These are phyloP conservation scores for Wickerhamomyces mucosus DNA, from an alignment of 805 yeast genomes.

Conservation along the genomic window DNA sequence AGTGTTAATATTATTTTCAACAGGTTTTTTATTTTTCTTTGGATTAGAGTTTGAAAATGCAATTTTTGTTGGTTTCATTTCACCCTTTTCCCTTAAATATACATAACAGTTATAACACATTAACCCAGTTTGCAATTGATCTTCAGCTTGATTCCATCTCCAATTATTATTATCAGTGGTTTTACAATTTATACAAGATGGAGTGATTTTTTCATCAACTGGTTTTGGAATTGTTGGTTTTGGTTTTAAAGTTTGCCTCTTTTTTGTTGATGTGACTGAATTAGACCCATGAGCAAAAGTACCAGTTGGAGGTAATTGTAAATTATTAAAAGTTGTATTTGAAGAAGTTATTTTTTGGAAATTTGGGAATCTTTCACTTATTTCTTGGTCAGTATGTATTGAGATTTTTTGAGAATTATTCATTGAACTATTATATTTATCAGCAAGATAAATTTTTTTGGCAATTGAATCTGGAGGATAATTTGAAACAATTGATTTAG, in stretches of 20 bases:
- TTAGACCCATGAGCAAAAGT: background rate
- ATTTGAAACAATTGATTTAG: slow-evolving; percentile 11
- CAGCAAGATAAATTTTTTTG: slow-evolving; percentile 19
- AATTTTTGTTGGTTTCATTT: slow-evolving; percentile 17
- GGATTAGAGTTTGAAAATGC: background rate
- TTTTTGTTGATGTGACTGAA: background rate
- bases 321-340: slow-evolving; percentile 1
- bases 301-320: slow-evolving; percentile 1
- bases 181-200: slow-evolving; percentile 19
- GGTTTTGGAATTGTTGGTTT: slow-evolving; percentile 3
- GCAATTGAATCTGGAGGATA: slow-evolving; percentile 21
- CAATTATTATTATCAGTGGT: slow-evolving; percentile 18
- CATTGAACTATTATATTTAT: slow-evolving; percentile 13
- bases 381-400: too few relatives aligned
- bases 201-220: slow-evolving; percentile 11
- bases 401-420: too few relatives aligned
- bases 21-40: background rate
- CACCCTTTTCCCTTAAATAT: slow-evolving; percentile 16
- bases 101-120: slow-evolving; percentile 18
- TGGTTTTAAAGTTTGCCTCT: background rate
- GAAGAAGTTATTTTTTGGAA: background rate
- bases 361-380: slow-evolving; percentile 1
- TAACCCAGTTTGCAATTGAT: slow-evolving; percentile 15
- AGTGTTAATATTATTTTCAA: slow-evolving; percentile 2
- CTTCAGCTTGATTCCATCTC: slow-evolving; percentile 20